Evolutionary conservation across 139 green algal genomes (phyloP), one percentile per base, ranked within the genome.

Genomic region (Haematococcus lacustris): DNA sequence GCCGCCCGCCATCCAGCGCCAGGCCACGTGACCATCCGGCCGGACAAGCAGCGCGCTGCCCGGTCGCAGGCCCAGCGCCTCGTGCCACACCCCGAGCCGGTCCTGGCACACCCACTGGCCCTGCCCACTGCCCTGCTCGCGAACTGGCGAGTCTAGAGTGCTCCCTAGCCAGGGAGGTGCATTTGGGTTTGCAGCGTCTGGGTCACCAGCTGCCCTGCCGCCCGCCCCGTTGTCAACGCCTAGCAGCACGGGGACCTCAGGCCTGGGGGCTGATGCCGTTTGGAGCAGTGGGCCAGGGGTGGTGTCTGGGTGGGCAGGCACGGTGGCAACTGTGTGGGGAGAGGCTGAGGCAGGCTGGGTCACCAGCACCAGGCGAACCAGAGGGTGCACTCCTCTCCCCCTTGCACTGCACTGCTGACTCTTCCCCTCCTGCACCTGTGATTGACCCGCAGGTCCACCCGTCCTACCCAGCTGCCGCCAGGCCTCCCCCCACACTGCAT

Each of bases 21-120:
- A 94, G 0, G 82, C 84, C 33, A 96, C 81, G 73, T 96, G 90
- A 0, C 88, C 90, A 75, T 96, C 91, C 2, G 91, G 91, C 35
- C 90, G 76, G 43, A 95, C 86, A 51, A 96, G 47, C n/a, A 94
- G 41, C 23, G 73, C 88, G 9, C 69, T 78, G 13, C 64, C 76
- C 21, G 41, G 23, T 37, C 38, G 9, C 53, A 72, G 28, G 34
- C 70, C 73, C 76, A 86, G 68, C 39, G 59, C 70, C 26, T 34
- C 35, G 26, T 47, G 68, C 82, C 67, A 83, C 30, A 6, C 9
- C 17, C 40, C 34, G 30, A 43, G 4, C 33, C 39, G 30, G 40
- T 68, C 62, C 21, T 43, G 33, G 13, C 39, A 25, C 17, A 32
- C 40, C 26, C 25, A 41, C 33, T 35, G 21, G 59, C 59, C 13